Base-by-base conservation (phyloP, 192 early-diverging fungal genomes). In the Podila minutissima region DNA sequence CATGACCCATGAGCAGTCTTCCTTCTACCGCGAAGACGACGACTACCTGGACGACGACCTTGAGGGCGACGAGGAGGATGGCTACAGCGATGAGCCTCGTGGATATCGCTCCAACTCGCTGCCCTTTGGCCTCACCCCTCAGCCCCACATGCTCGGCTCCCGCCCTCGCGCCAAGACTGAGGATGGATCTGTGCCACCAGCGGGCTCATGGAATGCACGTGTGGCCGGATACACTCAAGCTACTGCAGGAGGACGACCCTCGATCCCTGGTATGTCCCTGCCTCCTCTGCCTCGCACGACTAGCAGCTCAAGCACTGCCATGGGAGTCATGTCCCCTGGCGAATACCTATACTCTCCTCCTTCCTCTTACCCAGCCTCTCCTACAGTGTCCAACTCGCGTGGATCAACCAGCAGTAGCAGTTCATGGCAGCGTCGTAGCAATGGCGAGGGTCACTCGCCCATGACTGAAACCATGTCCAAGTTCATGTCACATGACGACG, bases 331-430 rank as follows among this genome's bases (percentile, higher is more conserved):
- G 69, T 73, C 74, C 4, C 66, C 75, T 26, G 69, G 83, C 33
- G 83, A 77, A 37, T 86, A 85, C 64, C 88, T 85, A 17, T 79
- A 81, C 29, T 86, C 87, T 4, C 87, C 89, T 29, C 88, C 88
- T 19, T 86, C 85, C 31, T 90, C 89, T 15, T 85, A 88, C 41
- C 89, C 88, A 58, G 83, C 83, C 15, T 90, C 89, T 37, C 87
- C 87, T 22, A 86, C 85, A 48, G 55, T 90, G 84, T 69, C 84
- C 65, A 83, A 74, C 35, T 67, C 86, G 35, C 67, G 85, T 31
- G 59, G 86, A 20, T 69, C 83, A 35, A 83, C 81, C 8, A 82
- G 82, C 35, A 82, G 76, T 62, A 84, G 69, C 28, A 74, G 67
- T 62, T 74, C 71, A 37, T 84, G 83, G 79, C 75, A 83, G 66